These are phyloP conservation scores for Nicotiana knightiana DNA, from an alignment of 257 asterid genomes.

Conservation along the genomic window DNA sequence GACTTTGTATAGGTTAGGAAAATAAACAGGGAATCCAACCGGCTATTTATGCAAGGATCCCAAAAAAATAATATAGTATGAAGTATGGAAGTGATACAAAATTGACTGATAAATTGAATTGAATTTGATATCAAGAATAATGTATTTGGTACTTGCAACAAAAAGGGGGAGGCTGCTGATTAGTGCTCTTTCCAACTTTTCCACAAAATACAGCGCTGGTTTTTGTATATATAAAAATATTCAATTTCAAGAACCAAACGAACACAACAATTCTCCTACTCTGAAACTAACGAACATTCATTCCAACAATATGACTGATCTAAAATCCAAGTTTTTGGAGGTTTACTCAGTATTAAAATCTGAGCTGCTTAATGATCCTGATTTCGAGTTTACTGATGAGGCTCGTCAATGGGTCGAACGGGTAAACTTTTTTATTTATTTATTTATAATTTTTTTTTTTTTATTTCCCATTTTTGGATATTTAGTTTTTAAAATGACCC, in stretches of 20 bases:
- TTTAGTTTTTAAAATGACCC: background rate
- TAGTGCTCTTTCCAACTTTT: background rate
- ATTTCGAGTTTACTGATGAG: constrained; percentile 65
- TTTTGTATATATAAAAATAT: background rate
- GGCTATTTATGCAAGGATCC: too few relatives aligned
- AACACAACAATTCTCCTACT: background rate
- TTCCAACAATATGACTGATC: constrained; percentile 25
- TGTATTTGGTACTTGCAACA: background rate
- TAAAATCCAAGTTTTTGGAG: constrained; percentile 43
- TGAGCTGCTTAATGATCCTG: constrained; percentile 67
- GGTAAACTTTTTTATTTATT: constrained; percentile 27
- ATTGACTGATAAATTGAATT: background rate
- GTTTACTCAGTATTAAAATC: constrained; percentile 68
- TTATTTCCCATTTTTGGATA: background rate
- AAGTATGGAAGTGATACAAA: background rate
- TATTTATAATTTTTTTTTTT: background rate
- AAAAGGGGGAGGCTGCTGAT: background rate
- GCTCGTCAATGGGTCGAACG: constrained; percentile 77
- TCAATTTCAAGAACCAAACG: background rate
- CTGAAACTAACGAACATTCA: background rate
- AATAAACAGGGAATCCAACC: too few relatives aligned
- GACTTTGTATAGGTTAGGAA: too few relatives aligned
- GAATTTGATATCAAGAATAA: background rate
- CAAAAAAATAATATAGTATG: too few relatives aligned
- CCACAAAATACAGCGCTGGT: background rate